Conservation (phyloP, 164 flowering plant genomes). For the Pachysandra terminalis region DNA sequence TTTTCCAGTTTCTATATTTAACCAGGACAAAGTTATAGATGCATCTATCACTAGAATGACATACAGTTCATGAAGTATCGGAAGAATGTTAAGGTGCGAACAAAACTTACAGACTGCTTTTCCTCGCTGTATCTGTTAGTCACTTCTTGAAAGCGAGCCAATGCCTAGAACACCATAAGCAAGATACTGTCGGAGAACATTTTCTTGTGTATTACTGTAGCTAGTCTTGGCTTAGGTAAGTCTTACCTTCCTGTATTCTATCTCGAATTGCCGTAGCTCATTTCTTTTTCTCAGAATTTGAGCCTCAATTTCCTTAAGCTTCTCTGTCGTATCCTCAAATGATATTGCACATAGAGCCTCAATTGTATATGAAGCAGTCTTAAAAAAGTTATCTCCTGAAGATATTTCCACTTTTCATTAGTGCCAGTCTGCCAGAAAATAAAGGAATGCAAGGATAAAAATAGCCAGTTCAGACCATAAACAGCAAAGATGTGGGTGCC, state of each 20-base stretch:
- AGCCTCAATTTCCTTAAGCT: slow-evolving; percentile 84
- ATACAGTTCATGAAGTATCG: background rate
- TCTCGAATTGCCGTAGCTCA: slow-evolving; percentile 91
- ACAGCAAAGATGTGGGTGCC: slow-evolving; percentile 99
- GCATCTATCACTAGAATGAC: background rate
- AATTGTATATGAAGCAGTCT: slow-evolving; percentile 85
- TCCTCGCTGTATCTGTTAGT: slow-evolving; percentile 86
- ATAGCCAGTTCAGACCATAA: slow-evolving; percentile 58
- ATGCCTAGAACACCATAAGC: slow-evolving; percentile 50
- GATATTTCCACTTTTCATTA: slow-evolving; percentile 1
- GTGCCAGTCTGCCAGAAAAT: slow-evolving; percentile 5
- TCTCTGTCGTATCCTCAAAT: slow-evolving; percentile 71
- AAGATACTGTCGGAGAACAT: background rate
- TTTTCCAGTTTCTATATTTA: background rate
- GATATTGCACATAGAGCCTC: slow-evolving; percentile 93
- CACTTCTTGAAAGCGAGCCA: slow-evolving; percentile 92
- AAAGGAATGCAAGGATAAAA: slow-evolving; percentile 3
- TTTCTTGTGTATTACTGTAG: background rate
- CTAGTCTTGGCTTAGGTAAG: background rate
- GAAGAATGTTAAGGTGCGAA: slow-evolving; percentile 1
- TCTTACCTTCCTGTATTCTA: slow-evolving; percentile 79
- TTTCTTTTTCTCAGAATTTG: slow-evolving; percentile 85
- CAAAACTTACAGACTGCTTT: slow-evolving; percentile 85
- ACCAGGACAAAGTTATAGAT: background rate
- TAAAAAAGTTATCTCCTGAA: slow-evolving; percentile 95